Conservation (phyloP, 2,329 filamentous ascomycete species). For the Epichloe typhina region DNA sequence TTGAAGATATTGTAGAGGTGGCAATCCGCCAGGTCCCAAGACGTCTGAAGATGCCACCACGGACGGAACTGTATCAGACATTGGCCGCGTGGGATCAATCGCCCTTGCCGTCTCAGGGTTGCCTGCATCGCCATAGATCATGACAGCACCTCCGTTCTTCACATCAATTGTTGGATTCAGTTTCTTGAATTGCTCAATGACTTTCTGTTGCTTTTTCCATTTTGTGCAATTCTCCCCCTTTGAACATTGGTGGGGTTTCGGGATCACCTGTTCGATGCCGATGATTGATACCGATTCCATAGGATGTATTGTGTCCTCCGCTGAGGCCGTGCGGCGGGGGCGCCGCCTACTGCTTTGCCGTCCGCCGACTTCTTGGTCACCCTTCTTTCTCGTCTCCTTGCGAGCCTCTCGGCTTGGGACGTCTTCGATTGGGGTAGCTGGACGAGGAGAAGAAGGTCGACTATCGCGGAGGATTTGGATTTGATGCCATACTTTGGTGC, state of each 20-base stretch:
- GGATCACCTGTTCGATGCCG: slow-evolving; percentile 78
- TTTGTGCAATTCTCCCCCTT: slow-evolving; percentile 81
- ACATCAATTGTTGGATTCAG: slow-evolving; percentile 56
- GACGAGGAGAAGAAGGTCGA: slow-evolving; percentile 35
- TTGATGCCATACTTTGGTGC: slow-evolving; percentile 68
- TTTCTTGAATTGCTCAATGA: slow-evolving; percentile 60
- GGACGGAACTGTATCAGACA: slow-evolving; percentile 66
- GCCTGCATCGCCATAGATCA: slow-evolving; percentile 66
- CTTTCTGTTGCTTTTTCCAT: slow-evolving; percentile 66
- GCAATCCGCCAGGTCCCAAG: slow-evolving; percentile 54
- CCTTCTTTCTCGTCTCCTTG: slow-evolving; percentile 29
- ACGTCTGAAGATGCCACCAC: slow-evolving; percentile 86
- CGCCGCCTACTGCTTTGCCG: slow-evolving; percentile 28
- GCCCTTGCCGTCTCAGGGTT: slow-evolving; percentile 54
- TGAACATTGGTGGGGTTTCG: slow-evolving; percentile 69
- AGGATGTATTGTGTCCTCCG: slow-evolving; percentile 57
- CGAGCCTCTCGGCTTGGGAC: slow-evolving; percentile 37
- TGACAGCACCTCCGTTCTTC: slow-evolving; percentile 48
- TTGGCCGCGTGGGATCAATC: slow-evolving; percentile 47
- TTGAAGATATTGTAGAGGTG: slow-evolving; percentile 57
- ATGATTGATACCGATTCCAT: slow-evolving; percentile 83
- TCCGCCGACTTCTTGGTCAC: slow-evolving; percentile 20
- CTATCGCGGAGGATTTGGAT: slow-evolving; percentile 55
- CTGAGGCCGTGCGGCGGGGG: slow-evolving; percentile 25
- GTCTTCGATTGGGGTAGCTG: slow-evolving; percentile 50